These are phyloP conservation scores for Penicillium daleae DNA, from an alignment of 495 filamentous ascomycete genomes.

Conservation along the genomic window DNA sequence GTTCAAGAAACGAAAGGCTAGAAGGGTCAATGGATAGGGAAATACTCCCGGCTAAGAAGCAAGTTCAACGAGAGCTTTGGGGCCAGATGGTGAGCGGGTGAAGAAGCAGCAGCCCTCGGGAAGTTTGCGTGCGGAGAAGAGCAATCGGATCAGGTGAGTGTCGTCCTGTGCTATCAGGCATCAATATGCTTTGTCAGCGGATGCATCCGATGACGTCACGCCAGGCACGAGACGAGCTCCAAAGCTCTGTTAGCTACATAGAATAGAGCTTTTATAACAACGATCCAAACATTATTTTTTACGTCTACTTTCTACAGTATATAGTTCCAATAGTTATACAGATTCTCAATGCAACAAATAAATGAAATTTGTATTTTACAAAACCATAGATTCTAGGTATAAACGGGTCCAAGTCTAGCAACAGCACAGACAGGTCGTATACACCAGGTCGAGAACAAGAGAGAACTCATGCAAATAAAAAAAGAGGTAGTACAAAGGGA, in stretches of 20 bases:
- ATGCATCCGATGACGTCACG: neutral
- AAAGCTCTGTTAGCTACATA: no score
- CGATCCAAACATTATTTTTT: no score
- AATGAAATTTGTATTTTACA: slow-evolving; percentile 40
- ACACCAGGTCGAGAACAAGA: slow-evolving; percentile 32
- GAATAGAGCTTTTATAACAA: no score
- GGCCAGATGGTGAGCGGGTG: slow-evolving; percentile 5
- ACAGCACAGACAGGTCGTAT: slow-evolving; percentile 37
- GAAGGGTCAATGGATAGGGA: slow-evolving; percentile 18
- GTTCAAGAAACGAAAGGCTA: slow-evolving; percentile 5
- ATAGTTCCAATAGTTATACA: neutral
- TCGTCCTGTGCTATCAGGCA: slow-evolving; percentile 28
- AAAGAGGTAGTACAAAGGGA: slow-evolving; percentile 32
- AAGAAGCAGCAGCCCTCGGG: slow-evolving; percentile 15
- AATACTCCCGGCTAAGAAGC: slow-evolving; percentile 10
- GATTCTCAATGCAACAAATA: slow-evolving; percentile 15
- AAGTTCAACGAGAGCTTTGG: slow-evolving; percentile 12
- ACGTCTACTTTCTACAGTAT: neutral
- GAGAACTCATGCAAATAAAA: slow-evolving; percentile 38
- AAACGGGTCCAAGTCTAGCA: slow-evolving; percentile 27
- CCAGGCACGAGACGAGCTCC: neutral
- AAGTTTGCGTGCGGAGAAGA: slow-evolving; percentile 42
- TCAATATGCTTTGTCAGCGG: slow-evolving; percentile 27
- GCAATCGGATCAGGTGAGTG: slow-evolving; percentile 38
- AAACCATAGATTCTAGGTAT: slow-evolving; percentile 29